Base-by-base conservation (phyloP, 352 stramenopile genomes). In the Phytophthora idaei region DNA sequence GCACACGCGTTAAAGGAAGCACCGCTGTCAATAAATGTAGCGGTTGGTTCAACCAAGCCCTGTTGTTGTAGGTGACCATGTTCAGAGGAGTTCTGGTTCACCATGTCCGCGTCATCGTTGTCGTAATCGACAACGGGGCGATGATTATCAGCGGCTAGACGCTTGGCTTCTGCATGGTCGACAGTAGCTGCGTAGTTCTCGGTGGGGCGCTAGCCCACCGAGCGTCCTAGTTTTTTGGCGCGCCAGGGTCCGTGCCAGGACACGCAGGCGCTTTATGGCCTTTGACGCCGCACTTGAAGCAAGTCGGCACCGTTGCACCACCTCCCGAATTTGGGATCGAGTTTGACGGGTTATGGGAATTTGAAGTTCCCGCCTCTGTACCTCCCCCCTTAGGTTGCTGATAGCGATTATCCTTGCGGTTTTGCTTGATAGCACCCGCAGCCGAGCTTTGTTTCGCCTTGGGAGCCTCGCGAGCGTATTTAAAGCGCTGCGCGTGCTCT, bases 131-230 rank as follows among this genome's bases (percentile, higher is more conserved):
- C n/a, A n/a, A n/a, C 25, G 10, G 27, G 25, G 5, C 28, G 3
- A 21, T 52, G 46, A 27, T 12, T 21, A 14, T 10, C 46, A 37
- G 27, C 1, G 46, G 46, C 27, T 52, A 2, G 46, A 52, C 27
- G 46, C 27, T 37, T 4, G 21, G 25, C 27, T 34, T 27, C 46
- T 52, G 46, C 6, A 52, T 52, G 46, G 46, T 37, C 11, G 46
- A 37, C 27, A 52, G 46, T 14, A 25, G 11, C 12, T 14, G 46
- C 31, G 32, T 56, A 6, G 2, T 11, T 44, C 49, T 56, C 49
- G 17, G 7, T 56, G 49, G 29, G 48, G 27, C 17, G 15, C 31
- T 31, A 56, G n/a, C 49, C 49, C 49, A 56, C 49, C 49, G 31
- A 56, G 49, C 7, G 15, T 56, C 8, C 29, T 56, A 45, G 49